These are phyloP conservation scores for Lolium perenne DNA, from an alignment of 176 grass and related monocot species.

Conservation along the genomic window DNA sequence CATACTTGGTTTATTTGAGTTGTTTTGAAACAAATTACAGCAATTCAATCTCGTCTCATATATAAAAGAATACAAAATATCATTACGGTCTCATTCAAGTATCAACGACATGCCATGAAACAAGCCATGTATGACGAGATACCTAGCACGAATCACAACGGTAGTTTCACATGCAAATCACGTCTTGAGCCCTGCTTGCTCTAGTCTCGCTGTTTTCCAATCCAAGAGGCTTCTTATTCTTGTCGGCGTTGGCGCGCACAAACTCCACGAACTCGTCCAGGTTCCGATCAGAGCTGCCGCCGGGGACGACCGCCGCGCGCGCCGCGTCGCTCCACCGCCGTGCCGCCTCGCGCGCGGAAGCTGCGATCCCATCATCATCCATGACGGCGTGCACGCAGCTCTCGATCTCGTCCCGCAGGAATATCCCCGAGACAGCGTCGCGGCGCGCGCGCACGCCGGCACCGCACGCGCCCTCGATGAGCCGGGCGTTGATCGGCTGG, in stretches of 20 bases:
- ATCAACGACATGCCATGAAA: too few species aligned
- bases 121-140: too few species aligned
- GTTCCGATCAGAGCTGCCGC: slow-evolving; percentile 20
- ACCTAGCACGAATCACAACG: too few species aligned
- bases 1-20: too few species aligned
- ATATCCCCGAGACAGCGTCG: background rate
- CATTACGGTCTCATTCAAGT: too few species aligned
- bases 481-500: slow-evolving; percentile 54
- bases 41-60: too few species aligned
- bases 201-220: background rate
- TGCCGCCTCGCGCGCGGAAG: background rate
- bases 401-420: slow-evolving; percentile 39
- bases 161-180: too few species aligned
- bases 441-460: slow-evolving; percentile 39
- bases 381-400: slow-evolving; percentile 30
- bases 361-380: background rate
- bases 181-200: background rate
- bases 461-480: slow-evolving; percentile 50
- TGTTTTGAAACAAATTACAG: too few species aligned
- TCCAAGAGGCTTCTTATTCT: background rate
- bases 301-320: background rate
- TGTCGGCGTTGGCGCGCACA: background rate
- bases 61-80: too few species aligned
- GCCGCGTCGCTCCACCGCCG: slow-evolving; percentile 24
- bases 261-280: slow-evolving; percentile 5